Percentiles rank a stretch among this genome's conserved stretches.
Evolutionary conservation across 495 filamentous ascomycete genomes (phyloP).

Genomic region (Podospora bellae-mahoneyi): DNA sequence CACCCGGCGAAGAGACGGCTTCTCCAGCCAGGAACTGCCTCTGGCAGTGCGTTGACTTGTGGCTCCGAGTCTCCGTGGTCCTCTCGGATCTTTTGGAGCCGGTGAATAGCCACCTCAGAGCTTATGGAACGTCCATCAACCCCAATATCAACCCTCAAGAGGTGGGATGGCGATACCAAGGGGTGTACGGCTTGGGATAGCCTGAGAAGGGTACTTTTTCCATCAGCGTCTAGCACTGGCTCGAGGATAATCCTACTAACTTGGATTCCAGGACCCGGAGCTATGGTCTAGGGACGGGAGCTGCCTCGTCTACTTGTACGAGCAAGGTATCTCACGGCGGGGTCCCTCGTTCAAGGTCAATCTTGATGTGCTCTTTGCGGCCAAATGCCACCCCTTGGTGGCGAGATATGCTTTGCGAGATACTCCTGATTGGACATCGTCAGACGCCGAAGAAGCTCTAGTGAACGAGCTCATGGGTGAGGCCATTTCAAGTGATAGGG

Average conservation of each 20-base stretch:
- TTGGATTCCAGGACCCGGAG: conserved; percentile 51
- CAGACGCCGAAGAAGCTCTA: conserved; percentile 18
- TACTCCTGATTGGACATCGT: conserved; percentile 17
- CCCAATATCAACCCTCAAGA: conserved; percentile 29
- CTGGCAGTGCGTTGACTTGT: not conserved
- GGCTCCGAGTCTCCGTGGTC: not conserved
- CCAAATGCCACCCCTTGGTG: conserved; percentile 51
- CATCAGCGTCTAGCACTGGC: not conserved
- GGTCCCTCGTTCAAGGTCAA: conserved; percentile 60
- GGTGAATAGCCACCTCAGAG: not conserved
- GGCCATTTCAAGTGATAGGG: conserved; percentile 27
- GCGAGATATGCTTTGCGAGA: conserved; percentile 44
- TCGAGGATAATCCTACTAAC: conserved; percentile 1
- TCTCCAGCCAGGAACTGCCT: not conserved
- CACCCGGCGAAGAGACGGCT: not conserved
- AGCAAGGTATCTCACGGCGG: conserved; percentile 54
- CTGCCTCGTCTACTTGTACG: conserved; percentile 61
- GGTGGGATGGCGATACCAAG: conserved; percentile 57
- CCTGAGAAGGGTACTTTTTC: conserved; percentile 46
- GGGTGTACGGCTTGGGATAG: conserved; percentile 51
- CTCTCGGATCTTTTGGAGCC: not conserved
- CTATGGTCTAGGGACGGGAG: conserved; percentile 61
- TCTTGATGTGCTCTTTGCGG: conserved; percentile 47
- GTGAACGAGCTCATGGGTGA: conserved; percentile 15
- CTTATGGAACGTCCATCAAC: conserved; percentile 8